Evolutionary conservation across 306 rosid genomes (phyloP).

Genomic region (Ceratonia siliqua): DNA sequence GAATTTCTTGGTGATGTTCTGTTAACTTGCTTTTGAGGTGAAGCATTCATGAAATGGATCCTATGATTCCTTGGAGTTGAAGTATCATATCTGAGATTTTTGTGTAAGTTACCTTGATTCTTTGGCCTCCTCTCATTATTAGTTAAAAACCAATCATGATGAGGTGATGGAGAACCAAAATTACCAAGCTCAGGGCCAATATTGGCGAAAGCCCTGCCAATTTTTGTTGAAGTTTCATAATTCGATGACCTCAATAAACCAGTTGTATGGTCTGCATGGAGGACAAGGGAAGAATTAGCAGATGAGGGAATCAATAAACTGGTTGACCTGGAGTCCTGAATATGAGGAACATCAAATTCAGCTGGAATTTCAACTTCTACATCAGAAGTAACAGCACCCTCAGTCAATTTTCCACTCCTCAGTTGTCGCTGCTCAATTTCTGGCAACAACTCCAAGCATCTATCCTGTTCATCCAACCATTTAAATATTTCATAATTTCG

Average conservation of each 20-base stretch:
- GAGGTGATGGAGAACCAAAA: slow-evolving; percentile 48
- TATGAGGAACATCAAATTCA: slow-evolving; percentile 51
- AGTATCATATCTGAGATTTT: slow-evolving; percentile 52
- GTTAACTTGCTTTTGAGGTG: slow-evolving; percentile 47
- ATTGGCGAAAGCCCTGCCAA: slow-evolving; percentile 48
- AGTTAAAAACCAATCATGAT: slow-evolving; percentile 39
- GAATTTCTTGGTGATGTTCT: slow-evolving; percentile 44
- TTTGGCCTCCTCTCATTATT: slow-evolving; percentile 43
- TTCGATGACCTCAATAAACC: slow-evolving; percentile 48
- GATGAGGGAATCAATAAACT: slow-evolving; percentile 76
- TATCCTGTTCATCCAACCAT: slow-evolving; percentile 63
- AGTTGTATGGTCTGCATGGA: slow-evolving; percentile 40
- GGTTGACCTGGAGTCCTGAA: slow-evolving; percentile 51
- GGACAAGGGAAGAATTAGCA: slow-evolving; percentile 40
- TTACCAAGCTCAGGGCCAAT: slow-evolving; percentile 40
- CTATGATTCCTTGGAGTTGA: slow-evolving; percentile 43
- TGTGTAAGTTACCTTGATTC: slow-evolving; percentile 41
- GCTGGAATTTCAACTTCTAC: slow-evolving; percentile 51
- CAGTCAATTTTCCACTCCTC: slow-evolving; percentile 58
- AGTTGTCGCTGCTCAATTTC: slow-evolving; percentile 72
- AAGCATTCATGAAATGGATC: slow-evolving; percentile 41
- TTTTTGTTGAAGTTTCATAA: slow-evolving; percentile 51
- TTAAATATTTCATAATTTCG: slow-evolving; percentile 11
- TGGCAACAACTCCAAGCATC: slow-evolving; percentile 86
- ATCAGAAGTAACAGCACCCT: slow-evolving; percentile 38